These are phyloP conservation scores for Acmispon strigosus DNA, from an alignment of 306 rosid species.

Conservation along the genomic window DNA sequence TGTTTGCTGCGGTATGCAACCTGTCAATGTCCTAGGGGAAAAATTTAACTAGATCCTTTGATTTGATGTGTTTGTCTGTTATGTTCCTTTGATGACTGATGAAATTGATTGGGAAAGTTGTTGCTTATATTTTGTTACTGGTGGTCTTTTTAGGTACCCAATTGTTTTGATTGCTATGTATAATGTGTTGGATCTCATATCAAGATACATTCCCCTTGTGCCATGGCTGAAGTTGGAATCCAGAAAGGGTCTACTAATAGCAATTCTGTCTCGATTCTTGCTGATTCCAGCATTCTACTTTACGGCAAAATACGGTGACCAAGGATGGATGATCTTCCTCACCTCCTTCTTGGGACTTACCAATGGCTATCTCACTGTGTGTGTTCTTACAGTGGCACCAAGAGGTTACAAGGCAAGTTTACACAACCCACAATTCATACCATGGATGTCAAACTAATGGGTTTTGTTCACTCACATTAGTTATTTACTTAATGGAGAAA, in stretches of 20 bases:
- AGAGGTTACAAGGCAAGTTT: constrained; percentile 58
- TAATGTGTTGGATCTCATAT: constrained; percentile 48
- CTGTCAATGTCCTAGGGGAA: background rate
- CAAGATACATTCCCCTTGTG: constrained; percentile 62
- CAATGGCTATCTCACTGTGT: constrained; percentile 78
- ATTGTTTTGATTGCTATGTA: constrained; percentile 63
- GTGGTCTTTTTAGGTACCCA: constrained; percentile 53
- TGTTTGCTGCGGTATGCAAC: background rate
- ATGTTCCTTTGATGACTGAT: background rate
- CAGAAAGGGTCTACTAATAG: constrained; percentile 44
- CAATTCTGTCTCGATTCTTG: constrained; percentile 40
- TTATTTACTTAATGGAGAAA: background rate
- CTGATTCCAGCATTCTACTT: constrained; percentile 74
- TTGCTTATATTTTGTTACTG: background rate
- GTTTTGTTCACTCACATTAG: background rate
- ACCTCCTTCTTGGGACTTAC: constrained; percentile 57
- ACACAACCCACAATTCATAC: background rate
- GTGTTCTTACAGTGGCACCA: constrained; percentile 68
- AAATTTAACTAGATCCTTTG: background rate
- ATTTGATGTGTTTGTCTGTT: background rate
- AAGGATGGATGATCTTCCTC: constrained; percentile 82
- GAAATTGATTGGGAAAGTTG: background rate
- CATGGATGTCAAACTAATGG: background rate
- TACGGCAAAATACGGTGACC: constrained; percentile 71
- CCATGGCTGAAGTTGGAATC: constrained; percentile 55